Percentiles rank a stretch among this genome's conserved stretches.
These are phyloP conservation scores for Plectosphaerella sp. DNA, from an alignment of 2,329 filamentous ascomycete species.

Conservation along the genomic window DNA sequence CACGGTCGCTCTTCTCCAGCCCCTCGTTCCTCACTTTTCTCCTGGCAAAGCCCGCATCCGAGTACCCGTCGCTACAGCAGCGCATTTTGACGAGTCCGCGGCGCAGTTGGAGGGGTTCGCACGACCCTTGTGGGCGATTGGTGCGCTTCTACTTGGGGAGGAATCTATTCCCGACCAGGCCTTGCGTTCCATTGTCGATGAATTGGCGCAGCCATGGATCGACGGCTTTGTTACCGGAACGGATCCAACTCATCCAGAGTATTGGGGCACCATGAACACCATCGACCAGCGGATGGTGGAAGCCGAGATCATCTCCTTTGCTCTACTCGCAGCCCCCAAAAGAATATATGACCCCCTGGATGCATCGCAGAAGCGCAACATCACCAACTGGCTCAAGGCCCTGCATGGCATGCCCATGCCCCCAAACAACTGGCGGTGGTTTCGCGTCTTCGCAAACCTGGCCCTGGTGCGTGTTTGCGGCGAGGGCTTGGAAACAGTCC, in stretches of 20 bases:
- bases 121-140: conserved; percentile 29
- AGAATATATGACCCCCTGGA: conserved; percentile 25
- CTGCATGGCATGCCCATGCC: conserved; percentile 35
- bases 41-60: conserved; percentile 26
- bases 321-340: conserved; percentile 37
- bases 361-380: conserved; percentile 23
- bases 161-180: conserved; percentile 4
- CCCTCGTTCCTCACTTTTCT: conserved; percentile 27
- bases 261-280: conserved; percentile 41
- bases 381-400: conserved; percentile 30
- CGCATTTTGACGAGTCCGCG: conserved; percentile 37
- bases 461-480: conserved; percentile 30
- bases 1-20: conserved; percentile 25
- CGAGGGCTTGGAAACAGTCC: conserved; percentile 22
- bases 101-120: conserved; percentile 43
- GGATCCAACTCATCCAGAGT: conserved; percentile 28
- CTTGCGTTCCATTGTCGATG: not conserved
- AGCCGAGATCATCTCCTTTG: conserved; percentile 45
- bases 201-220: conserved; percentile 21
- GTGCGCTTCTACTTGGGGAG: conserved; percentile 36
- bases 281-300: conserved; percentile 52
- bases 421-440: conserved; percentile 40
- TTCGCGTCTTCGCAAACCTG: conserved; percentile 36
- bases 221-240: conserved; percentile 24
- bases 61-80: conserved; percentile 29